Base-by-base conservation (phyloP, 2,329 filamentous ascomycete genomes). In the Graphium sp. region DNA sequence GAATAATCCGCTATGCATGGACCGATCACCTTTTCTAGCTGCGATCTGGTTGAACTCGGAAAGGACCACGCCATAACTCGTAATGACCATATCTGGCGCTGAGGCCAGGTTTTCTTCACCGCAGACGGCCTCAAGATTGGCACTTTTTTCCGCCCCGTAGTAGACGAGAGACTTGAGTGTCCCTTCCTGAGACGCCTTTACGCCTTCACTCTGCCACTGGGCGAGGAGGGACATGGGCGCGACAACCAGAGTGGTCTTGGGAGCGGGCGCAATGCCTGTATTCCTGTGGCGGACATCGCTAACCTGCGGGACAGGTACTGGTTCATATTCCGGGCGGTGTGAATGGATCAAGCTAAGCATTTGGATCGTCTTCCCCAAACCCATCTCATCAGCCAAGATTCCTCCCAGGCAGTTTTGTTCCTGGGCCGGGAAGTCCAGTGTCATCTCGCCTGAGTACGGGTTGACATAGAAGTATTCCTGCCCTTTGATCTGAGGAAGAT, bases 341-440 rank as follows among this genome's bases (percentile, higher is more conserved):
- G 81, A 71, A 47, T 98, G 89, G 5, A 98, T 68, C 28, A 98
- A 58, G 51, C 83, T 89, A 35, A 98, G 69, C 84, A 98, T 95
- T 46, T 98, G 87, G 30, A 98, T 95, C 0, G 89, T 98, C 56
- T 98, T 98, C 19, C 89, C 89, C 2, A 98, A 60, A 26, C 89
- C 89, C 89, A 98, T 98, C 52, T 95, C 80, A 43, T 98, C 89
- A 7, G 89, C 89, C 23, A 98, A 58, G 32, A 98, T 81, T 5
- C 89, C 89, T 24, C 89, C 89, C 0, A 93, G 60, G 39, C 89
- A 98, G 46, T 91, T 82, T 45, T 95, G 89, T 42, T 95, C 83
- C 46, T 98, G 89, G 3, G 74, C 69, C 1, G 89, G 89, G 39
- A 98, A 98, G 5, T 92, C 74, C 0, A 95, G 58, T 2, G 84